Conservation (phyloP, 129 eudicot genomes). For the Silybum marianum region DNA sequence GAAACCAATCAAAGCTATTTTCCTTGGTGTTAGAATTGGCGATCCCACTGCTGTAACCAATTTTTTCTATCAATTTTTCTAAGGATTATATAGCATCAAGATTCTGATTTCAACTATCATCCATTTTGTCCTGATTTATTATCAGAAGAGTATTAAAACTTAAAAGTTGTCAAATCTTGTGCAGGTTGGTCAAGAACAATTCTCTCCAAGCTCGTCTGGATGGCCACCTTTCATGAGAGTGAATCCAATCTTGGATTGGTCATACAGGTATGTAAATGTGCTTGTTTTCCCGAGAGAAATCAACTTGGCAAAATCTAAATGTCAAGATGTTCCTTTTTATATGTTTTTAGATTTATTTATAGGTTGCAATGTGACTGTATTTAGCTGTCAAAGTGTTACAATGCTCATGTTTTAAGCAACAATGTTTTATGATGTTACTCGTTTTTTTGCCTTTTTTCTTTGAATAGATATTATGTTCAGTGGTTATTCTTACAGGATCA, state of each 20-base stretch:
- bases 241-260: conserved; percentile 98
- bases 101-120: neutral
- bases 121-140: neutral
- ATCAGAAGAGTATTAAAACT: neutral
- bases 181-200: conserved; percentile 97
- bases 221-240: conserved; percentile 99
- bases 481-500: conserved; percentile 1
- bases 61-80: neutral
- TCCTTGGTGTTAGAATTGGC: conserved; percentile 95
- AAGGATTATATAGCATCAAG: neutral
- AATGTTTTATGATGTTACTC: neutral
- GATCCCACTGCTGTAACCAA: conserved; percentile 91
- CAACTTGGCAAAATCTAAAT: neutral
- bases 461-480: neutral
- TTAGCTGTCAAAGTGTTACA: neutral
- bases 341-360: neutral
- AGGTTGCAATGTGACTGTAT: neutral
- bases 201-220: conserved; percentile 96
- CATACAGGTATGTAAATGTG: conserved; percentile 65
- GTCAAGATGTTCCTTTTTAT: neutral
- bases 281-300: neutral
- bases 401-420: neutral
- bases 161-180: neutral
- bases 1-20: conserved; percentile 80
- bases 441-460: neutral